Conservation (phyloP, 176 grass and related monocot genomes). For the Poa annua region DNA sequence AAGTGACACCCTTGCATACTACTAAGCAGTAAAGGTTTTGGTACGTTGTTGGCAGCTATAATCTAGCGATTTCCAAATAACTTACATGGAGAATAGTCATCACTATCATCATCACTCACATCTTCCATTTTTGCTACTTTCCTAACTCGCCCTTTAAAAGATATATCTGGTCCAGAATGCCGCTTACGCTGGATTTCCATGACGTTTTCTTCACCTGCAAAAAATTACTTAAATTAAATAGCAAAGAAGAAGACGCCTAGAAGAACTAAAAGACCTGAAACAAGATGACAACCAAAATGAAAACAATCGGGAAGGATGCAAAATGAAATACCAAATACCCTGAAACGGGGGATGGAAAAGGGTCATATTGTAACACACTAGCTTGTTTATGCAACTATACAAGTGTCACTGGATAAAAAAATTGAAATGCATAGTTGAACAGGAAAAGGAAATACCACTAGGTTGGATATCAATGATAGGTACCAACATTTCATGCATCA, state of each 20-base stretch:
- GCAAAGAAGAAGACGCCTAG: conserved; percentile 31
- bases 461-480: conserved; percentile 6
- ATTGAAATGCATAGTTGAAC: conserved; percentile 22
- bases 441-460: conserved; percentile 37
- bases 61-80: conserved; percentile 30
- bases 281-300: conserved; percentile 20
- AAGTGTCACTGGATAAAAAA: conserved; percentile 12
- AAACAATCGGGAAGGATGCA: not conserved
- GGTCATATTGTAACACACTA: conserved; percentile 6
- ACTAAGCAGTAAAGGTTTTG: conserved; percentile 30
- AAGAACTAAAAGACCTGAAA: conserved; percentile 36
- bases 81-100: conserved; percentile 94
- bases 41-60: conserved; percentile 28
- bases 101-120: conserved; percentile 73
- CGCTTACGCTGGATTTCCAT: conserved; percentile 84
- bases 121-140: conserved; percentile 87
- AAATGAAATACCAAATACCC: conserved; percentile 25
- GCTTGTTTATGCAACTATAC: not conserved
- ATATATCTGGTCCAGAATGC: conserved; percentile 76
- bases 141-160: conserved; percentile 84
- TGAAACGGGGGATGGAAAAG: conserved; percentile 8
- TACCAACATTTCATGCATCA: conserved; percentile 23
- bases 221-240: conserved; percentile 39
- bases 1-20: conserved; percentile 6
- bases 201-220: conserved; percentile 71